Conservation (phyloP, 768 basidiomycete genomes). For the Naganishia vishniacii region DNA sequence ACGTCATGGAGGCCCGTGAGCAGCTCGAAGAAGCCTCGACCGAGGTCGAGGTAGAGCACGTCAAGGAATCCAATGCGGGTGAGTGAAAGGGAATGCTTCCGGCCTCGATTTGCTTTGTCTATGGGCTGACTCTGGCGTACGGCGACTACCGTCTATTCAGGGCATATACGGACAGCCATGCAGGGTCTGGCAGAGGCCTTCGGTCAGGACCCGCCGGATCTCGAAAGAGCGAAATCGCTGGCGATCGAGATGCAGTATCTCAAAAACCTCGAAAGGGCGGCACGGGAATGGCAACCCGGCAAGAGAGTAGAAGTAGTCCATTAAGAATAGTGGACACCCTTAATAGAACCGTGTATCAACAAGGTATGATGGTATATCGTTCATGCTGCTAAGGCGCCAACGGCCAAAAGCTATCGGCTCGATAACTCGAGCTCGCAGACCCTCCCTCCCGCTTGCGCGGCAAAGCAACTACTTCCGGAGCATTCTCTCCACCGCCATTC, state of each 20-base stretch:
- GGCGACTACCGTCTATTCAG: too few species aligned
- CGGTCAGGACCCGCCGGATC: slow-evolving; percentile 52
- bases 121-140: too few species aligned
- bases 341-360: too few species aligned
- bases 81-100: too few species aligned
- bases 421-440: background rate
- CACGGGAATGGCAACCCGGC: slow-evolving; percentile 45
- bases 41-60: slow-evolving; percentile 53
- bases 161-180: slow-evolving; percentile 54
- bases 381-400: slow-evolving; percentile 1
- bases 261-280: slow-evolving; percentile 47
- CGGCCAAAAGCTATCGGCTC: slow-evolving; percentile 13
- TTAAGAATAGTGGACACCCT: slow-evolving; percentile 18
- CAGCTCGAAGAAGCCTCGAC: slow-evolving; percentile 63
- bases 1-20: slow-evolving; percentile 75
- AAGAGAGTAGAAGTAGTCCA: slow-evolving; percentile 30
- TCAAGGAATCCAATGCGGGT: slow-evolving; percentile 61
- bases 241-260: slow-evolving; percentile 71
- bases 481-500: slow-evolving; percentile 29
- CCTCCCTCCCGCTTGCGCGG: background rate
- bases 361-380: too few species aligned
- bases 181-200: slow-evolving; percentile 55
- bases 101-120: too few species aligned
- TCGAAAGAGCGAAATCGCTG: slow-evolving; percentile 57
- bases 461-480: slow-evolving; percentile 14